These are phyloP conservation scores for Rugosomyces carneus DNA, from an alignment of 1,284 basidiomycete genomes.

Conservation along the genomic window DNA sequence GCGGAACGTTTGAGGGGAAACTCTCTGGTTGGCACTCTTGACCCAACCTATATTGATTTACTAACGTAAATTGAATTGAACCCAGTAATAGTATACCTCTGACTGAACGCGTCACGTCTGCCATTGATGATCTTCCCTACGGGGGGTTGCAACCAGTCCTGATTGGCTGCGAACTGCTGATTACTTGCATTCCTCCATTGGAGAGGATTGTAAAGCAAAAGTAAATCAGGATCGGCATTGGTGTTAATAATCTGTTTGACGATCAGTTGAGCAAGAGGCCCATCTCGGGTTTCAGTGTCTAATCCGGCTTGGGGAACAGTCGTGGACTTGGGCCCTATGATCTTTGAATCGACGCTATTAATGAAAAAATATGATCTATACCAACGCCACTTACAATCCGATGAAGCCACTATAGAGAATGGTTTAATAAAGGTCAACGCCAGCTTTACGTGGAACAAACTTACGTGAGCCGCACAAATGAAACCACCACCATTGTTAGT, in stretches of 20 bases:
- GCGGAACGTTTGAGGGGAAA: constrained; percentile 37
- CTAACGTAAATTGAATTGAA: neutral
- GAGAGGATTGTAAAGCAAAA: constrained; percentile 46
- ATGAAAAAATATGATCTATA: neutral
- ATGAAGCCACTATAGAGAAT: constrained; percentile 45
- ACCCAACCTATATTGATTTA: constrained; percentile 34
- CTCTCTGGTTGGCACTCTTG: constrained; percentile 47
- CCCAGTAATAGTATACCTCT: constrained; percentile 27
- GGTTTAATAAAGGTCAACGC: constrained; percentile 3
- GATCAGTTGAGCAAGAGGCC: constrained; percentile 49
- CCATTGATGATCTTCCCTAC: constrained; percentile 44
- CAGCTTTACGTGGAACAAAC: constrained; percentile 17
- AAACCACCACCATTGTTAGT: constrained; percentile 59
- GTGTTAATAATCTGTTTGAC: constrained; percentile 38
- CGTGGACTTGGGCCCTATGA: constrained; percentile 47
- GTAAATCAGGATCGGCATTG: constrained; percentile 34
- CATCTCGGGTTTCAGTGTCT: constrained; percentile 48
- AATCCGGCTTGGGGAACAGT: constrained; percentile 54
- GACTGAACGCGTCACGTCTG: constrained; percentile 42
- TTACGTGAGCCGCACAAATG: constrained; percentile 54
- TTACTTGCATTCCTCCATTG: constrained; percentile 46
- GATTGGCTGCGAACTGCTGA: constrained; percentile 34
- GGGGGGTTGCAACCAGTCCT: constrained; percentile 45
- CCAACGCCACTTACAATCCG: constrained; percentile 40
- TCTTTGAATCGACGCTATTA: constrained; percentile 27